Base-by-base conservation (phyloP, 2,329 filamentous ascomycete genomes). In the Fusarium bulbicola region DNA sequence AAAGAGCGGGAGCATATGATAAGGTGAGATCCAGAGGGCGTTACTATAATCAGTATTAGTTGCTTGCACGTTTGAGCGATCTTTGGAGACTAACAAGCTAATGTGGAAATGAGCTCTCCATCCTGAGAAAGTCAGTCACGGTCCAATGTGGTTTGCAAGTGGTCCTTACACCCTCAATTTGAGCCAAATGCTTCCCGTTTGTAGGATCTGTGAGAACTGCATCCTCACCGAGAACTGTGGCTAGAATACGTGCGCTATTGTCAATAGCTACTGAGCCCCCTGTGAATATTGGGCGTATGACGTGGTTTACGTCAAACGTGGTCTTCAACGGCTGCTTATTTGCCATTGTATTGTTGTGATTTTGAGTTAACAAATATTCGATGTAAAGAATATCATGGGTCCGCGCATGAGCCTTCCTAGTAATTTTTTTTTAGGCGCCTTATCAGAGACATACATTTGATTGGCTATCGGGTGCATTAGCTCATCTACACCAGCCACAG, bases 1-100 rank as follows among this genome's bases (percentile, higher is more conserved):
- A 98, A 87, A n/a, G 95, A 98, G 75, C 95, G 92, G 24, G 96
- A 99, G 85, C 95, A 98, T 75, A 97, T 85, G 73, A 97, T 91
- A 62, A 98, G 88, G 82, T 98, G 94, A 32, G 94, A 95, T 14
- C 91, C 94, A 69, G 93, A 94, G 2, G 95, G 95, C 1, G 95
- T 97, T 75, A 99, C 92, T 94, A 75, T 26, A 54, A 50, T 24
- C 47, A 46, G 34, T 37, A 70, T 70, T 63, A 80, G 73, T 65
- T 59, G 56, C 43, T 34, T 21, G 16, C 16, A 53, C 24, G 12
- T 42, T 69, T 32, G 47, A 40, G 36, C 40, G 36, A 2, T 53
- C 43, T 74, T 6, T 30, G 15, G 14, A 59, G 43, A 16, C 82
- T 46, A 82, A 92, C 91, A 82, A 49, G 89, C 90, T 59, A 96